Conservation (phyloP, 1,284 basidiomycete genomes). For the Volvariella surrecta region DNA sequence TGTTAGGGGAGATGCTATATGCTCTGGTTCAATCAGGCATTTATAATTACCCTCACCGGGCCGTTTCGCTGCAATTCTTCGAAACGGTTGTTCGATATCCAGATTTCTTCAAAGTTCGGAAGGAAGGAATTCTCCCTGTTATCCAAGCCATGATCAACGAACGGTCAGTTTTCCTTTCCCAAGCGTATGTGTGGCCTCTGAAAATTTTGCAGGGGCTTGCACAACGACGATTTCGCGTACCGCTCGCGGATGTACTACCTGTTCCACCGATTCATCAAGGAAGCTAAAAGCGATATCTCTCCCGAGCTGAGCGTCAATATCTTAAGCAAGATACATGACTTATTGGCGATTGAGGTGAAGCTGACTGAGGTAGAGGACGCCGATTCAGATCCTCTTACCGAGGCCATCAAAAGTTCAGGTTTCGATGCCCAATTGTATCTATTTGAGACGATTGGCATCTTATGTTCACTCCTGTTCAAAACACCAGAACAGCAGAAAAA, state of each 20-base stretch:
- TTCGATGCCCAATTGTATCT: constrained; percentile 95
- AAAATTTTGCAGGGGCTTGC: constrained; percentile 66
- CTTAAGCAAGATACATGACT: constrained; percentile 68
- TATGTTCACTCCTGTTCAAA: constrained; percentile 72
- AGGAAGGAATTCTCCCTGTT: constrained; percentile 79
- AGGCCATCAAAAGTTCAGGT: constrained; percentile 67
- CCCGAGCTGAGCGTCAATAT: constrained; percentile 65
- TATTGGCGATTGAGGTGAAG: constrained; percentile 57
- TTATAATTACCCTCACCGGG: constrained; percentile 76
- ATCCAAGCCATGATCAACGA: constrained; percentile 85
- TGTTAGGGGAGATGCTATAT: constrained; percentile 86
- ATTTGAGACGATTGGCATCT: constrained; percentile 86
- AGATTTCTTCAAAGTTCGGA: constrained; percentile 93
- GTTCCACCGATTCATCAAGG: constrained; percentile 89
- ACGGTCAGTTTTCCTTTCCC: constrained; percentile 40
- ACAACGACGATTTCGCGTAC: constrained; percentile 67
- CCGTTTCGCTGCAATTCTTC: constrained; percentile 91
- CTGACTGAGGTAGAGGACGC: constrained; percentile 61
- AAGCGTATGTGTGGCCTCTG: constrained; percentile 2
- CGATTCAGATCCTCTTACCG: constrained; percentile 64
- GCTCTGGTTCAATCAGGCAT: constrained; percentile 82
- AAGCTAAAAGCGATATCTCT: constrained; percentile 75
- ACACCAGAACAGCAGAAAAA: constrained; percentile 64
- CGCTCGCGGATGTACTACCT: constrained; percentile 87
- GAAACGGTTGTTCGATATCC: constrained; percentile 89